A percentile compares a stretch with the other conserved stretches of the same genome.
phyloP scores from a whole-genome alignment of 305 asterid genomes.

The Fraxinus platypoda region DNA sequence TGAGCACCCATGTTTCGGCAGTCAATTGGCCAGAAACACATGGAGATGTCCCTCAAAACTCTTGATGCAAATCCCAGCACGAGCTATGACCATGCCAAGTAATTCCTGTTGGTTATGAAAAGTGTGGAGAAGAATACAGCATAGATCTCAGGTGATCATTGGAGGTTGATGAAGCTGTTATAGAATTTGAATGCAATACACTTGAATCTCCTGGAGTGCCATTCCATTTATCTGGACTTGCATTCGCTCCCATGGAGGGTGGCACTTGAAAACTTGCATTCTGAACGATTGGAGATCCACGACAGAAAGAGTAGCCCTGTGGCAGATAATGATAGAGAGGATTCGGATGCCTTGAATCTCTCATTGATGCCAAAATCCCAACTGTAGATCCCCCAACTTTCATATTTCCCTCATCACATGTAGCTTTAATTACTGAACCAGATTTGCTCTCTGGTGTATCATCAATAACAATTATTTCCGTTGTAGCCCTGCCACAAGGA shows the following conservation, averaged over 20 bases:
- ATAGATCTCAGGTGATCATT: conserved; percentile 30
- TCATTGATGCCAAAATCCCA: conserved; percentile 22
- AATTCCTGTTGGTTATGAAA: conserved; percentile 27
- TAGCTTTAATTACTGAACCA: conserved; percentile 17
- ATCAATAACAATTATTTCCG: conserved; percentile 49
- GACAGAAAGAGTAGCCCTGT: conserved; percentile 27
- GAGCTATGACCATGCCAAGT: background rate
- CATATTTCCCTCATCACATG: conserved; percentile 18
- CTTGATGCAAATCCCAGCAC: background rate
- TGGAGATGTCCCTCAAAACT: background rate
- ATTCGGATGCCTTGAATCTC: conserved; percentile 35
- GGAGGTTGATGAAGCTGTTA: conserved; percentile 26
- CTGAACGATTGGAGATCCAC: conserved; percentile 32
- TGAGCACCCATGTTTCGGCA: background rate
- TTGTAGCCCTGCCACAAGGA: conserved; percentile 28
- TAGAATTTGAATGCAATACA: conserved; percentile 21
- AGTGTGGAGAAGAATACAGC: conserved; percentile 31
- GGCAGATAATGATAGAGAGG: conserved; percentile 32
- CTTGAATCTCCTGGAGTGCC: conserved; percentile 23
- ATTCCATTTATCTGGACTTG: conserved; percentile 44
- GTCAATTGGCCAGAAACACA: background rate
- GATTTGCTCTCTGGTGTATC: conserved; percentile 42
- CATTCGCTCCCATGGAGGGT: conserved; percentile 28
- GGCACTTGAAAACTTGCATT: conserved; percentile 30
- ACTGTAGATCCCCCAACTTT: conserved; percentile 23